Base-by-base conservation (phyloP, 257 asterid genomes). In the Scutellaria baicalensis region DNA sequence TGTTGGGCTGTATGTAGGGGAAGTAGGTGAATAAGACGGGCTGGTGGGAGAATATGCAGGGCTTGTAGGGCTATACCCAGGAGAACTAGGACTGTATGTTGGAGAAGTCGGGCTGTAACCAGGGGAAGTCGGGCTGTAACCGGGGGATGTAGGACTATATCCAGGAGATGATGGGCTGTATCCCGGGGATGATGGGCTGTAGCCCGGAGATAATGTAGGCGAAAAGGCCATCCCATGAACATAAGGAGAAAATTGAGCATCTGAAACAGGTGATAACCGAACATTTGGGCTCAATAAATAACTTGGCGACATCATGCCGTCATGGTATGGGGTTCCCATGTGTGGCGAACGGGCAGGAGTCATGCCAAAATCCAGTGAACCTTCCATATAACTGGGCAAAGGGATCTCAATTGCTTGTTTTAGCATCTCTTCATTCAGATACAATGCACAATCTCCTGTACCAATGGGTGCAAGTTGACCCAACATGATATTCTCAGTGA, bases 381-480 rank as follows among this genome's bases (percentile, higher is more conserved):
- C 96, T 69, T 94, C 99, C 90, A 87, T 83, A 76, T 91, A 94
- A 80, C 99, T 89, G 43, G 99, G 97, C 52, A 94, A 76, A 59
- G 95, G 78, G 61, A 94, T 88, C 80, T 94, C 99, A 56, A 94
- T 88, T 13, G 97, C 97, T 66, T 91, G 95, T 75, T 89, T 87
- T 74, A 94, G 69, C 97, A 94, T 94, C 88, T 87, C 91, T 72
- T 94, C 99, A 52, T 94, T 94, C 65, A 94, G 88, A 44, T 66
- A 82, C 86, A 94, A 77, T 21, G 85, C 81, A 45, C 99, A 94
- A 83, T 89, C 93, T 35, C 99, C 99, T 0, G 99, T 94, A 75
- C 99, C 99, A 67, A 94, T 91, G 3, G 97, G 97, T 27, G 99
- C 99, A 68, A 94, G 97, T 84, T 94, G 99, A 68, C 99, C 99